Base-by-base conservation (phyloP, 1,139 yeast genomes). In the Magnusiomyces starmeri region DNA sequence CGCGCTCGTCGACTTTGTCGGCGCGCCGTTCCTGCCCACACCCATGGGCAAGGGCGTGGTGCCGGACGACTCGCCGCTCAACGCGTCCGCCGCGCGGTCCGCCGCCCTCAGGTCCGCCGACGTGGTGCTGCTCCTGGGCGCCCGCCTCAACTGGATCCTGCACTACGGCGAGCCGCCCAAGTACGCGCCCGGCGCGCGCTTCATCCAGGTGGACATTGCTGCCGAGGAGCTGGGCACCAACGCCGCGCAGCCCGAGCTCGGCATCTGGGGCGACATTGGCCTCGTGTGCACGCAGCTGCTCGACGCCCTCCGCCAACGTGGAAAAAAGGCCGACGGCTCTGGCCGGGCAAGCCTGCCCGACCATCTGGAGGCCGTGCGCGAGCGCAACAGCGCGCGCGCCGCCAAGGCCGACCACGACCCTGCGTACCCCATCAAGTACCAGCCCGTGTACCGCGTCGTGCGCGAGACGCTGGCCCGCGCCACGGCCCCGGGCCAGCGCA, bases 21-120 rank as follows among this genome's bases (percentile, higher is more conserved):
- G 69, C 14, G 52, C 81, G 1, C 78, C 83, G 1, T 82, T 82
- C 57, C 60, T 82, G 49, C 85, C 87, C 12, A 81, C 87, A 0
- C 86, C 87, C 2, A 82, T 82, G 87, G 87, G 84, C 1, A 82
- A 82, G 63, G 87, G 87, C n/a, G 78, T 82, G 0, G 65, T 82
- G 1, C 71, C 78, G 0, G 87, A 82, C 59, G 60, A 65, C 3
- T 68, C 70, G 46, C 62, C 61, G 0, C 60, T 72, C 43, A 82
- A 81, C 58, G 73, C 78, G 16, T 75, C 83, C 0, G 78, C 84
- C 1, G 83, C 83, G 2, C 70, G 87, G 52, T 78, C 85, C 0
- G 69, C 71, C 16, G 84, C 79, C 0, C 66, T 82, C 56, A 71
- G 70, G 55, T 59, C 67, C 2, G 79, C 85, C 0, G 85, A 81